A percentile compares a stretch with the other conserved stretches of the same genome.
These are phyloP conservation scores for Podospora sp. DNA, from an alignment of 495 filamentous ascomycete genomes.

Conservation along the genomic window DNA sequence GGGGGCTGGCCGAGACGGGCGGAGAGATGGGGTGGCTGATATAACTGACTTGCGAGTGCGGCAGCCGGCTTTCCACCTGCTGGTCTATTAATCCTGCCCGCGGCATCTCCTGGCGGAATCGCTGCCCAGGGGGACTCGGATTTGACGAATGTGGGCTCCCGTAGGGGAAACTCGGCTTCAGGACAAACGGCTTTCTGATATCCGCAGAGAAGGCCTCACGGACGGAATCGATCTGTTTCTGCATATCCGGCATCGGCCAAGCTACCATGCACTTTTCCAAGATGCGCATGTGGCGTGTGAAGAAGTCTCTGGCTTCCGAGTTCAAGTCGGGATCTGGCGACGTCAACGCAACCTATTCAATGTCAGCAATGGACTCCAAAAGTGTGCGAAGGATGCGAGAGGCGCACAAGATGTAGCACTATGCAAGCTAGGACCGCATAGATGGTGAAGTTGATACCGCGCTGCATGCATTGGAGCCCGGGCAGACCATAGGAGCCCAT, in stretches of 20 bases:
- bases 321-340: constrained; percentile 91
- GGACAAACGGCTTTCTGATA: constrained; percentile 77
- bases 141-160: constrained; percentile 70
- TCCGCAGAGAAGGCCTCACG: constrained; percentile 93
- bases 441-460: constrained; percentile 94
- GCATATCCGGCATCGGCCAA: constrained; percentile 93
- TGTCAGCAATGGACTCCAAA: not conserved
- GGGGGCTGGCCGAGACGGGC: constrained; percentile 73
- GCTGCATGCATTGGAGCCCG: constrained; percentile 88
- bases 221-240: constrained; percentile 86
- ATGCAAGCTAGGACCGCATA: constrained; percentile 91
- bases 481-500: constrained; percentile 73
- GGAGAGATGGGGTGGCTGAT: constrained; percentile 77
- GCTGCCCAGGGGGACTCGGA: constrained; percentile 64
- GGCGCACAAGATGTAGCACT: constrained; percentile 82
- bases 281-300: constrained; percentile 93
- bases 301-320: constrained; percentile 82
- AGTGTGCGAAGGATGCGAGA: not conserved
- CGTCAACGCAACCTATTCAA: constrained; percentile 79
- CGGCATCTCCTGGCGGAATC: constrained; percentile 45
- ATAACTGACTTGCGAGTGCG: constrained; percentile 74
- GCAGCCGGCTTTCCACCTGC: constrained; percentile 46
- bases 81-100: constrained; percentile 47
- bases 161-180: constrained; percentile 87
- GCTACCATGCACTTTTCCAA: constrained; percentile 80